Evolutionary conservation across 345 rosid species (phyloP).

Genomic region (Laguncularia racemosa): DNA sequence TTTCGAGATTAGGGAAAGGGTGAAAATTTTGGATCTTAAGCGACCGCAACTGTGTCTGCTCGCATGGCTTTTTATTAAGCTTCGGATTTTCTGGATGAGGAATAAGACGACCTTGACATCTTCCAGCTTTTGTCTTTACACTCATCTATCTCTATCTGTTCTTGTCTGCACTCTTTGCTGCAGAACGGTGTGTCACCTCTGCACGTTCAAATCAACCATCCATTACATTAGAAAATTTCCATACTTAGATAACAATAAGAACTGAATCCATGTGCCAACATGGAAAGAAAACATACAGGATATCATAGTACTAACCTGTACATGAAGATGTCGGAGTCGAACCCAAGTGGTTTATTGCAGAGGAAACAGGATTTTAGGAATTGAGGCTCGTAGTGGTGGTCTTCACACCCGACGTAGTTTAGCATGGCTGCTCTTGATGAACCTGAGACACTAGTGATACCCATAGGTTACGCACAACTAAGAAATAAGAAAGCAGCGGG

Average conservation of each 20-base stretch:
- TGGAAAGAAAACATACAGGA: not conserved
- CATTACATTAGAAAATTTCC: not conserved
- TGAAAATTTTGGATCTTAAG: constrained; percentile 3
- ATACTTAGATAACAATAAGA: not conserved
- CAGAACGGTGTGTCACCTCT: constrained; percentile 72
- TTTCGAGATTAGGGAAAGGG: not conserved
- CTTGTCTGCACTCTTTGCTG: constrained; percentile 78
- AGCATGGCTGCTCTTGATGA: constrained; percentile 12
- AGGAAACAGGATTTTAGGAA: constrained; percentile 70
- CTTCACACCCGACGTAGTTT: constrained; percentile 23
- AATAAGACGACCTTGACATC: constrained; percentile 26
- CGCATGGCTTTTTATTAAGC: constrained; percentile 25
- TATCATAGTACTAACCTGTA: constrained; percentile 44
- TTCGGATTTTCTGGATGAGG: constrained; percentile 25
- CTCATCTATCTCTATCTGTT: constrained; percentile 70
- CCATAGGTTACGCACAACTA: no score
- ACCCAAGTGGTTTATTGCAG: constrained; percentile 55
- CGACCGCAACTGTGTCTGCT: constrained; percentile 45
- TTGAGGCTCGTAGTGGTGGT: constrained; percentile 31
- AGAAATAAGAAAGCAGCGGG: not conserved
- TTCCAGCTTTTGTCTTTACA: constrained; percentile 39
- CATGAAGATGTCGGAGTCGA: constrained; percentile 78
- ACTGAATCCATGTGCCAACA: no score
- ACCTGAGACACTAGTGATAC: no score
- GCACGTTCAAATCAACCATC: constrained; percentile 10